A percentile compares a stretch with the other conserved stretches of the same genome.
Evolutionary conservation across 2,329 filamentous ascomycete genomes (phyloP).

Genomic region (Alternaria burnsii): DNA sequence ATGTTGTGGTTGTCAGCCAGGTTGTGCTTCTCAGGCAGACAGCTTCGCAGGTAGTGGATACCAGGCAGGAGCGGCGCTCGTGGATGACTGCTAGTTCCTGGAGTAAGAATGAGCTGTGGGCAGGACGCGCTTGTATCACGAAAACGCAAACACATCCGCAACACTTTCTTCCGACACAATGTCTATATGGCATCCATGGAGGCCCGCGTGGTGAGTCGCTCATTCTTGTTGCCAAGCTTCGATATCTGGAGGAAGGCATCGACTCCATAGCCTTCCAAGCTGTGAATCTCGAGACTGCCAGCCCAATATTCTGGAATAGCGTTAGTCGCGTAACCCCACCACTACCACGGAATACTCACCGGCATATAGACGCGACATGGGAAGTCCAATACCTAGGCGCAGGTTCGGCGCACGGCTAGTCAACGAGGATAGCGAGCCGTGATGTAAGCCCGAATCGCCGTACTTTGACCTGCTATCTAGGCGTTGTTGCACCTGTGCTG

Average conservation of each 20-base stretch:
- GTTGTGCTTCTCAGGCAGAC: not conserved
- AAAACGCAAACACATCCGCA: not conserved
- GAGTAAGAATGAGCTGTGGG: not conserved
- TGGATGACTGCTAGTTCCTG: not conserved
- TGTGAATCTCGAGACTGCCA: conserved; percentile 88
- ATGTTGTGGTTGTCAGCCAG: not conserved
- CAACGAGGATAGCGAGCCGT: conserved; percentile 78
- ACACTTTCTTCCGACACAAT: not conserved
- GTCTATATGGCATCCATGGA: conserved; percentile 61
- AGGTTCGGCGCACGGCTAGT: conserved; percentile 86
- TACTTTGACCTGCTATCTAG: conserved; percentile 33
- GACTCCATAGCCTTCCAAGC: conserved; percentile 92
- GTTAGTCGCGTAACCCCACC: not conserved
- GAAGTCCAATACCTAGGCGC: conserved; percentile 89
- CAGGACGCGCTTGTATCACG: not conserved
- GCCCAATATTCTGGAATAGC: conserved; percentile 82
- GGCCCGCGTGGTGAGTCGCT: conserved; percentile 75
- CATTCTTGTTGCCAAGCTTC: conserved; percentile 96
- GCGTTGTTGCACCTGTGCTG: conserved; percentile 26
- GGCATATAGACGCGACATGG: conserved; percentile 92
- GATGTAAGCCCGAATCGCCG: conserved; percentile 34
- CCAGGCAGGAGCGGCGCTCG: not conserved
- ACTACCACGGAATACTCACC: conserved; percentile 24
- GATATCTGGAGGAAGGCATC: conserved; percentile 97
- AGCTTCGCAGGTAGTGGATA: not conserved